phyloP scores from a whole-genome alignment of 768 basidiomycete genomes.

The Suillus spraguei region DNA sequence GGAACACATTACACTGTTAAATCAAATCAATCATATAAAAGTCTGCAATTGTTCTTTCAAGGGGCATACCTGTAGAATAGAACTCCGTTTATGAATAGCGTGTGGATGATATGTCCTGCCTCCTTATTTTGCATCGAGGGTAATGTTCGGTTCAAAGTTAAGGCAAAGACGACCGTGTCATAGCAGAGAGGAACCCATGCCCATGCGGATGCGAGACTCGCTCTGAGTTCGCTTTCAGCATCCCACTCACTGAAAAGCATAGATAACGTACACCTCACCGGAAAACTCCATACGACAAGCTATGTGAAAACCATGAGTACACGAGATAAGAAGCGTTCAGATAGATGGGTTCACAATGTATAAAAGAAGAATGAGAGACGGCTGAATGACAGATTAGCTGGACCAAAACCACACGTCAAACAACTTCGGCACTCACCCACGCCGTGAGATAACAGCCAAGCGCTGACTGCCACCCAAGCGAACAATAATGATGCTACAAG shows the following conservation, averaged over 20 bases:
- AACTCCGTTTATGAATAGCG: conserved; percentile 34
- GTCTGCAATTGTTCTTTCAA: neutral
- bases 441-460: conserved; percentile 56
- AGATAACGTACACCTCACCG: conserved; percentile 20
- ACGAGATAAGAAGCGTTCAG: conserved; percentile 26
- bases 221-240: conserved; percentile 15
- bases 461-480: conserved; percentile 46
- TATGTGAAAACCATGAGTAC: conserved; percentile 15
- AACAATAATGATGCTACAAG: conserved; percentile 36
- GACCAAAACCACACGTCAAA: conserved; percentile 2
- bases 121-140: conserved; percentile 21
- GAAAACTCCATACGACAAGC: conserved; percentile 46
- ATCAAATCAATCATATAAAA: neutral
- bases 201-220: conserved; percentile 33
- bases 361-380: conserved; percentile 18
- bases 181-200: conserved; percentile 45
- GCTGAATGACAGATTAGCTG: conserved; percentile 6
- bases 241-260: neutral
- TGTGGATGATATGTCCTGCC: conserved; percentile 23
- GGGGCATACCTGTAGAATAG: conserved; percentile 37
- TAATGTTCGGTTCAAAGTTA: conserved; percentile 37
- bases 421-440: conserved; percentile 41
- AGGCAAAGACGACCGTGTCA: conserved; percentile 37
- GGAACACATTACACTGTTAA: conserved; percentile 38
- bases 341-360: conserved; percentile 16